phyloP scores from a whole-genome alignment of 1,284 basidiomycete genomes.

The Sporisorium exsertum region DNA sequence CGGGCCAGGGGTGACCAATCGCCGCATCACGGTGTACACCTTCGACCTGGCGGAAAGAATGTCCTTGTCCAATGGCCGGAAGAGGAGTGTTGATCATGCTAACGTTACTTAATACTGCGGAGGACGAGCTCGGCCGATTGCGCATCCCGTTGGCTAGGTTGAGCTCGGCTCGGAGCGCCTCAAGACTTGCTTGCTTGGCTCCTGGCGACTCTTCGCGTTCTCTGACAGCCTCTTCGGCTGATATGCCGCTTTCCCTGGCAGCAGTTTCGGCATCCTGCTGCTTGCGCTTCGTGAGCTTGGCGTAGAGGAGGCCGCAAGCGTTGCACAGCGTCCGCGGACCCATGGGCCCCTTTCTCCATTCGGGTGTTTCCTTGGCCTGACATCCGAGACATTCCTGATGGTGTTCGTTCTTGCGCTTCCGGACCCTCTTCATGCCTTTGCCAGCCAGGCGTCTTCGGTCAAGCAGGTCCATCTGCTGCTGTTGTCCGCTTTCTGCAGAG shows the following conservation, averaged over 20 bases:
- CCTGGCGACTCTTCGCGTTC: constrained; percentile 49
- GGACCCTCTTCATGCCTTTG: constrained; percentile 51
- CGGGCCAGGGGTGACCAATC: not conserved
- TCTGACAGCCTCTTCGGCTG: constrained; percentile 31
- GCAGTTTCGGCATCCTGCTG: constrained; percentile 46
- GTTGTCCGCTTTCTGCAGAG: constrained; percentile 21
- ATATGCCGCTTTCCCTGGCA: constrained; percentile 41
- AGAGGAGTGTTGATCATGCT: not conserved
- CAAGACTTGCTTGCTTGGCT: constrained; percentile 49
- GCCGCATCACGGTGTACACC: not conserved
- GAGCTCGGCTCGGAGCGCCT: constrained; percentile 48
- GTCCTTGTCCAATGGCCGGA: not conserved
- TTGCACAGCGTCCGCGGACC: constrained; percentile 65
- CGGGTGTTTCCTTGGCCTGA: constrained; percentile 60
- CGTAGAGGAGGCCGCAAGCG: constrained; percentile 65
- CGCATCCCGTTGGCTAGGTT: constrained; percentile 41
- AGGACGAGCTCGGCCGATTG: constrained; percentile 24
- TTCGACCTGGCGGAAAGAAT: not conserved
- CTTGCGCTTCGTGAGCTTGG: constrained; percentile 57
- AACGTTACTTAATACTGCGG: not conserved
- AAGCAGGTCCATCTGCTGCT: constrained; percentile 39
- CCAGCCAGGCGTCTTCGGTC: constrained; percentile 41
- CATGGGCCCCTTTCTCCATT: constrained; percentile 67
- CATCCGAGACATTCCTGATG: constrained; percentile 53
- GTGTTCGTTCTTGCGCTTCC: constrained; percentile 53